Evolutionary conservation across 2,329 filamentous ascomycete genomes (phyloP).

Genomic region (Colletotrichum trifolii): DNA sequence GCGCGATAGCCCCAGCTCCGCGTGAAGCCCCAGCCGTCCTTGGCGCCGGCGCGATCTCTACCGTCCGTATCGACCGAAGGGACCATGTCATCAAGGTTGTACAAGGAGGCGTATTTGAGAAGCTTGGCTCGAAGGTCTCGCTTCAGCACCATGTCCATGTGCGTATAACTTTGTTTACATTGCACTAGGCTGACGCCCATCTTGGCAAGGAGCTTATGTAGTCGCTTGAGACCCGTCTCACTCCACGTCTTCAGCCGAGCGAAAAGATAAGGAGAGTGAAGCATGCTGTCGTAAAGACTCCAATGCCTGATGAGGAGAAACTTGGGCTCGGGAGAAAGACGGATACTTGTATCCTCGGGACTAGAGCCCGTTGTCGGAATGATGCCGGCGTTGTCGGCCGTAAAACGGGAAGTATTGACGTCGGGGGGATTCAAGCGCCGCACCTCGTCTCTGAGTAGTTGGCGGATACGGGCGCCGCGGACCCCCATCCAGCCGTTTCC

Average conservation of each 20-base stretch:
- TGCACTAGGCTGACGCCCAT: conserved; percentile 97
- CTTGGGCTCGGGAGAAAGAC: conserved; percentile 90
- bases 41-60: conserved; percentile 75
- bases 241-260: conserved; percentile 95
- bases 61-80: conserved; percentile 80
- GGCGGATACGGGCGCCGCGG: conserved; percentile 84
- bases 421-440: conserved; percentile 89
- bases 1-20: conserved; percentile 98
- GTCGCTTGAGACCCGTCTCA: conserved; percentile 84
- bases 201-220: conserved; percentile 95
- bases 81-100: conserved; percentile 93
- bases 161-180: conserved; percentile 94
- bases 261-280: conserved; percentile 95
- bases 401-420: conserved; percentile 68
- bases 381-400: conserved; percentile 78
- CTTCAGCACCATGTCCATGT: conserved; percentile 99
- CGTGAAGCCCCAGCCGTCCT: conserved; percentile 97
- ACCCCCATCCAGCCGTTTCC: conserved; percentile 83
- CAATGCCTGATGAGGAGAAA: conserved; percentile 95
- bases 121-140: conserved; percentile 85
- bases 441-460: conserved; percentile 91
- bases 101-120: conserved; percentile 90
- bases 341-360: conserved; percentile 91
- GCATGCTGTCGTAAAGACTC: conserved; percentile 98
- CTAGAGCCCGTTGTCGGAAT: conserved; percentile 90